A percentile compares a stretch with the other conserved stretches of the same genome.
These are phyloP conservation scores for Viridothelium virens DNA, from an alignment of 495 filamentous ascomycete species.

Conservation along the genomic window DNA sequence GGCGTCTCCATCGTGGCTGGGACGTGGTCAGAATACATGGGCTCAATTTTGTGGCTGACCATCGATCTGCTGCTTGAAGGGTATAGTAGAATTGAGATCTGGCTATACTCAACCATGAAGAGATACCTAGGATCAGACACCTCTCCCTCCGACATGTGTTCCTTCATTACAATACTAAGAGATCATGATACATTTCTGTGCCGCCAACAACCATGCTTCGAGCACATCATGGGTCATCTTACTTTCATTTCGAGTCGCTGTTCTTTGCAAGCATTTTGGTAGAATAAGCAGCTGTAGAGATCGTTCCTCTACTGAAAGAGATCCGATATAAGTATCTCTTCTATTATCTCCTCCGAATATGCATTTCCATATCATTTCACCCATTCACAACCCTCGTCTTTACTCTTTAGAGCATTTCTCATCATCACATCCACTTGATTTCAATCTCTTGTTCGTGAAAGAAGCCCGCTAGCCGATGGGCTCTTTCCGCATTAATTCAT, in stretches of 20 bases:
- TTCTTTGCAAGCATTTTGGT: neutral
- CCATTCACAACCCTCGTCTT: neutral
- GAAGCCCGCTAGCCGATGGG: neutral
- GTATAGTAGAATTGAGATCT: neutral
- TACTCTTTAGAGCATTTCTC: neutral
- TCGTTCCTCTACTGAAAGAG: neutral
- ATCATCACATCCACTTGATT: neutral
- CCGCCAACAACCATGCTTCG: neutral
- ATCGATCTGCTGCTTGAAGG: neutral
- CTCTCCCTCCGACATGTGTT: neutral
- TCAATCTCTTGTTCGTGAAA: neutral
- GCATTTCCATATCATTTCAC: neutral
- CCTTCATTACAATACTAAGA: neutral
- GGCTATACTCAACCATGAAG: neutral
- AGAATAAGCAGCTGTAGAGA: neutral
- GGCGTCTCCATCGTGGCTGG: neutral
- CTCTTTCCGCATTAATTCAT: neutral
- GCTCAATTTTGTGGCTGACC: neutral
- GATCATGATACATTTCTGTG: neutral
- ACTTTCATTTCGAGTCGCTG: neutral
- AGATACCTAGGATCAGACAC: neutral
- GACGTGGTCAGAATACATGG: neutral
- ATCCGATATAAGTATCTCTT: neutral
- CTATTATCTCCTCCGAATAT: neutral
- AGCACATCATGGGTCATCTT: neutral